Conservation (phyloP, 2,329 filamentous ascomycete genomes). For the Gyromitra esculenta region DNA sequence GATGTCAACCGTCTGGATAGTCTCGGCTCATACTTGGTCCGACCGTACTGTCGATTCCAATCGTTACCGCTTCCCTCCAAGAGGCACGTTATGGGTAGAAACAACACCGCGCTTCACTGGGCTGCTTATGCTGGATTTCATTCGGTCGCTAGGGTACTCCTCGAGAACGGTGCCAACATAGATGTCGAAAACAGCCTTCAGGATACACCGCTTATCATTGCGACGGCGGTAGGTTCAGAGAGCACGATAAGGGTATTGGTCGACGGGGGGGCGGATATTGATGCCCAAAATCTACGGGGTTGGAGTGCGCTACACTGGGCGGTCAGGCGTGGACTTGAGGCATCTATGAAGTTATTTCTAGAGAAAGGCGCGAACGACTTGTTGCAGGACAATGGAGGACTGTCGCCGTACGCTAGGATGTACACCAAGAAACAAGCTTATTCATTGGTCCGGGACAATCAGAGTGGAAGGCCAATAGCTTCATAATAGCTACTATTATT, state of each 20-base stretch:
- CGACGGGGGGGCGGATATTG: constrained; percentile 18
- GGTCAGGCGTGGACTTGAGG: constrained; percentile 4
- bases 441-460: constrained; percentile 11
- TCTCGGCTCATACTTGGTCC: constrained; percentile 10
- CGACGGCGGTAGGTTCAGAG: constrained; percentile 15
- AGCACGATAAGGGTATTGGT: constrained; percentile 23
- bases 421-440: neutral
- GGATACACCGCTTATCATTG: constrained; percentile 28
- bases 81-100: constrained; percentile 26
- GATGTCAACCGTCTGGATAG: constrained; percentile 37
- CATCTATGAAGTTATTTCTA: constrained; percentile 1
- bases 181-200: constrained; percentile 5
- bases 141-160: constrained; percentile 19
- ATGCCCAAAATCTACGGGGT: constrained; percentile 32
- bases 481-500: neutral
- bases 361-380: constrained; percentile 4
- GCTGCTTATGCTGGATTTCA: neutral
- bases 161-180: constrained; percentile 20
- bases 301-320: constrained; percentile 24
- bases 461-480: neutral
- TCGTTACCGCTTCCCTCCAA: neutral
- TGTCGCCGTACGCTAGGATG: neutral
- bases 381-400: constrained; percentile 17
- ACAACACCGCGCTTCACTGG: constrained; percentile 28
- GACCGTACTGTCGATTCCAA: neutral